Base-by-base conservation (phyloP, 148 eudicot species). In the Rhododendron griersonianum region DNA sequence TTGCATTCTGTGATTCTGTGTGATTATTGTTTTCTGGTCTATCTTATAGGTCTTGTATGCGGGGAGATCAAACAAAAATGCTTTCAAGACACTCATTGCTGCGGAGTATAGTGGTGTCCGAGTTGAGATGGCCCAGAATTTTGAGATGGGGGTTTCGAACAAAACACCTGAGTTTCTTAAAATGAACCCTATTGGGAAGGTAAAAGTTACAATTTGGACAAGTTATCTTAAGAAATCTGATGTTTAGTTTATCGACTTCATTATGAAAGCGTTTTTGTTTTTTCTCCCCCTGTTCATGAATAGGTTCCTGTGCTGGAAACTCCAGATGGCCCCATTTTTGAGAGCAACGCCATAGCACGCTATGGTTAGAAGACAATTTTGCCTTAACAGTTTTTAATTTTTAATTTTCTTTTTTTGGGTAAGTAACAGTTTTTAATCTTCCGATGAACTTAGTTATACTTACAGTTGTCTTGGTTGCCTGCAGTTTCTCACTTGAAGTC, bases 141-240 rank as follows among this genome's bases (percentile, higher is more conserved):
- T 95, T 86, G 87, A 92, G 89, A 91, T 93, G 94, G 96, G 96
- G 16, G 94, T 92, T 4, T 84, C 98, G 71, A 93, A 95, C 84
- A 93, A 95, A 87, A 89, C 94, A 3, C 94, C 95, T 0, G 95
- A 92, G 88, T 95, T 92, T 82, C 88, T 95, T 30, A 89, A 93
- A 81, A 92, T 95, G 93, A 95, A 95, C 85, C 96, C 98, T 16
- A 88, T 95, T 74, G 98, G 98, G 82, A 95, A 94, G 94, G 98
- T 94, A 85, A 16, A 14, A 13, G 35, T 59, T 59, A 11, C 2
- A 16, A 30, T 30, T 41, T 65, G 10, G 11, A 41, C 14, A 82
- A 33, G 35, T 39, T 35, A 25, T 57, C 19, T 35, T 57, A 21
- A 82, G 33, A 35, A 6, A 5, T 65, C 35, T 28, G 83, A 23